phyloP scores from a whole-genome alignment of 2,329 filamentous ascomycete species.

The Elsinoe fawcettii region DNA sequence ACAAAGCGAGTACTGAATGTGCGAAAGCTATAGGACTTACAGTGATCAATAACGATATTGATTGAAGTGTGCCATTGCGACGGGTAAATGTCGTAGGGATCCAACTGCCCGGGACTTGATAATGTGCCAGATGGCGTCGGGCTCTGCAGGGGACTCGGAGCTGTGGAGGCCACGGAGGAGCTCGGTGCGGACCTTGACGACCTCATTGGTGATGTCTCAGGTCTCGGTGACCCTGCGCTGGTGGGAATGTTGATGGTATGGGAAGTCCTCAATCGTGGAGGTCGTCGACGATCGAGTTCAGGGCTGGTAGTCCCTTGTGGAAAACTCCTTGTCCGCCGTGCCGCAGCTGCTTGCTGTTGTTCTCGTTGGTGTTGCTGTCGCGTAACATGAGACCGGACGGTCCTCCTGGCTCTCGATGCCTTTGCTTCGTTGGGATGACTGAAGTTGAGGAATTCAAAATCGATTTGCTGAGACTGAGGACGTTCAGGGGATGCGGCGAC shows the following conservation, averaged over 20 bases:
- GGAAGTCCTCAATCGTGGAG: conserved; percentile 17
- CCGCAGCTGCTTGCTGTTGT: conserved; percentile 22
- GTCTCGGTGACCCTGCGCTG: neutral
- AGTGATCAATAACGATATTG: conserved; percentile 29
- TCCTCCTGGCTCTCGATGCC: conserved; percentile 25
- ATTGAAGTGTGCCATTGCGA: conserved; percentile 32
- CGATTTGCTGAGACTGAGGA: conserved; percentile 6
- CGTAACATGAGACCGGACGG: conserved; percentile 32
- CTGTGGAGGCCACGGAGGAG: conserved; percentile 21
- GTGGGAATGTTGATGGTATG: conserved; percentile 16
- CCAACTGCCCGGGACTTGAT: conserved; percentile 19
- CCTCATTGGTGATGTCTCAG: conserved; percentile 22
- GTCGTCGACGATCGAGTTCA: neutral
- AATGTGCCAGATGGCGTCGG: conserved; percentile 7
- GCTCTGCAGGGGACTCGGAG: conserved; percentile 19
- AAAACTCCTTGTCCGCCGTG: conserved; percentile 19
- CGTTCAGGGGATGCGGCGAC: conserved; percentile 8
- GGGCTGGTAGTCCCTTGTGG: neutral
- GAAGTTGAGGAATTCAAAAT: conserved; percentile 17
- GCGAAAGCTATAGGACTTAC: conserved; percentile 22
- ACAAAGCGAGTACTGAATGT: neutral
- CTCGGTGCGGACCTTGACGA: conserved; percentile 19
- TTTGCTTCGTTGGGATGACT: conserved; percentile 31
- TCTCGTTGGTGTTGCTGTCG: conserved; percentile 26
- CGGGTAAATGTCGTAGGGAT: conserved; percentile 31